These are phyloP conservation scores for Verticillium nonalfalfae DNA, from an alignment of 2,329 filamentous ascomycete genomes.

Conservation along the genomic window DNA sequence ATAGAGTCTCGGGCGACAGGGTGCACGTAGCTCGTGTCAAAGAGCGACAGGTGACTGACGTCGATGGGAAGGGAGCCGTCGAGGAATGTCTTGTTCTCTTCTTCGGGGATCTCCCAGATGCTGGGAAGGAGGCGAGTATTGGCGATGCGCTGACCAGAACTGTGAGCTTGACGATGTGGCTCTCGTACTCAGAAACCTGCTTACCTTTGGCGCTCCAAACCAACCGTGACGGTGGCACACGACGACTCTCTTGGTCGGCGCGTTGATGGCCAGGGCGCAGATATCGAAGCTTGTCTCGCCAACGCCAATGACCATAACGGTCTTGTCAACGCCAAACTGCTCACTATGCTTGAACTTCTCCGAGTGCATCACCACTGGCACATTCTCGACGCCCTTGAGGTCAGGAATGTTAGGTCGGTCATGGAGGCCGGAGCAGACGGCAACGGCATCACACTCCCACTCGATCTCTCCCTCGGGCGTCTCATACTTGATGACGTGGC, in stretches of 20 bases:
- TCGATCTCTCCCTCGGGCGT: constrained; percentile 8
- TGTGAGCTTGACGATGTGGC: neutral
- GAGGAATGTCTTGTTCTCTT: neutral
- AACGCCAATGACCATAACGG: constrained; percentile 34
- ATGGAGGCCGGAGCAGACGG: constrained; percentile 37
- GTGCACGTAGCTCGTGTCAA: constrained; percentile 35
- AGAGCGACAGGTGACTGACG: constrained; percentile 29
- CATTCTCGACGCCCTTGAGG: constrained; percentile 29
- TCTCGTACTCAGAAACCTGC: neutral
- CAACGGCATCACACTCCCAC: constrained; percentile 37
- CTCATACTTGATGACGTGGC: constrained; percentile 16
- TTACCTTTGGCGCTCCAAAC: constrained; percentile 36
- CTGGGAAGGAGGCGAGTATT: constrained; percentile 1
- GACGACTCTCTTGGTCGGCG: constrained; percentile 31
- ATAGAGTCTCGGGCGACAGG: constrained; percentile 25
- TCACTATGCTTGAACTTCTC: constrained; percentile 32
- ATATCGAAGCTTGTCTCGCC: constrained; percentile 41
- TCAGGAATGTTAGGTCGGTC: constrained; percentile 30
- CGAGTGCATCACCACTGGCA: constrained; percentile 33
- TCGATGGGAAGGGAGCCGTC: constrained; percentile 17
- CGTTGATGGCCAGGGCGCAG: constrained; percentile 35
- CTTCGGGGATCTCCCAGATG: constrained; percentile 1
- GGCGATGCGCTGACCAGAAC: neutral
- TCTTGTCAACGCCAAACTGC: constrained; percentile 31
- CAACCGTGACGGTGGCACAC: constrained; percentile 39